phyloP scores from a whole-genome alignment of 2,329 filamentous ascomycete species.

The Beauveria sp. region DNA sequence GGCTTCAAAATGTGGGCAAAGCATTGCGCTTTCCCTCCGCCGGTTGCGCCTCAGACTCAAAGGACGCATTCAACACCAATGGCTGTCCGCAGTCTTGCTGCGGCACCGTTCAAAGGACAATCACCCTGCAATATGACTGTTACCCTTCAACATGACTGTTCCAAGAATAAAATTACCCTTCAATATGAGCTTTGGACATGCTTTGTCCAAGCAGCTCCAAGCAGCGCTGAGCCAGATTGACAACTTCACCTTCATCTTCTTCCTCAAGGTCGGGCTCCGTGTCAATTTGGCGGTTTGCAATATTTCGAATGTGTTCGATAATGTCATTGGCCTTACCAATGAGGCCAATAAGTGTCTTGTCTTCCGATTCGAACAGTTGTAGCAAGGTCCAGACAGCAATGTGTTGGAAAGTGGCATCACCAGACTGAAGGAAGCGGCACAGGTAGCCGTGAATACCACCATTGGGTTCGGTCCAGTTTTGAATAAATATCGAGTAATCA shows the following conservation, averaged over 20 bases:
- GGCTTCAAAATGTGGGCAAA: neutral
- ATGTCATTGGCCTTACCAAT: constrained; percentile 89
- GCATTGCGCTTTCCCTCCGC: neutral
- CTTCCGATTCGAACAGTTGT: constrained; percentile 91
- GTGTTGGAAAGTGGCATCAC: constrained; percentile 96
- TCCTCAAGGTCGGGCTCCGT: constrained; percentile 81
- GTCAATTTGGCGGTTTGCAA: constrained; percentile 82
- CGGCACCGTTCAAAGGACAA: neutral
- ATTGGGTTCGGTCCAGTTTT: constrained; percentile 86
- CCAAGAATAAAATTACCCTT: constrained; percentile 58
- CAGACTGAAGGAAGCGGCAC: constrained; percentile 83
- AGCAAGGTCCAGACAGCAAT: constrained; percentile 98
- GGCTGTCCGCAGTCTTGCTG: neutral
- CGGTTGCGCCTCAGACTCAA: neutral
- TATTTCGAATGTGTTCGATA: constrained; percentile 83
- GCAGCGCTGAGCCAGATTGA: constrained; percentile 82
- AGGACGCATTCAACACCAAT: neutral
- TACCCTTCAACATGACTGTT: constrained; percentile 73
- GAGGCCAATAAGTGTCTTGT: constrained; percentile 76
- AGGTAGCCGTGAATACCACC: constrained; percentile 96
- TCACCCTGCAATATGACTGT: constrained; percentile 71
- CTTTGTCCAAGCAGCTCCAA: constrained; percentile 76
- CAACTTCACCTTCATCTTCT: constrained; percentile 87
- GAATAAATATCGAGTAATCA: constrained; percentile 92
- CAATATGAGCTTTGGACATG: constrained; percentile 71